Evolutionary conservation across 2,329 filamentous ascomycete species (phyloP), one percentile per base, ranked within the genome.

Genomic region (Neurospora crassa): DNA sequence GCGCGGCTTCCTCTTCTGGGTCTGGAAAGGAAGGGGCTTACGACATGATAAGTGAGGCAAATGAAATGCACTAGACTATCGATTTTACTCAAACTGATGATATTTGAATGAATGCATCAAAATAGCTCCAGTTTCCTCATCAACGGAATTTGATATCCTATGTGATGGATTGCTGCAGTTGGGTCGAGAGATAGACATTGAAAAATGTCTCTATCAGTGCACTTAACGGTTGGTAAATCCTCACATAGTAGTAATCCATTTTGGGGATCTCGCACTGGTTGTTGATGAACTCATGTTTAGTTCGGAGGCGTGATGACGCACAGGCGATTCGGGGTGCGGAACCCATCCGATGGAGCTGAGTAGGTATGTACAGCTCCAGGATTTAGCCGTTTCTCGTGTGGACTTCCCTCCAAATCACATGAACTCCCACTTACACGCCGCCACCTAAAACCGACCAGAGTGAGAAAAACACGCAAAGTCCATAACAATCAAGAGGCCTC

Each of bases 31-130:
- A 71, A 74, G 73, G 74, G 75, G 73, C 75, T 74, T 69, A 77
- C 68, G 76, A 76, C 72, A 77, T 69, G 74, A 75, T 68, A 70
- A 74, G 70, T 72, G 71, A 73, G 75, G 75, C 71, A 73, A 75
- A 76, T 76, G 75, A 75, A 70, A 75, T 70, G 53, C 53, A 63
- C 53, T 63, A 63, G 24, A 63, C 53, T 37, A 63, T 29, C 29
- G 29, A 29, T 63, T 63, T 24, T 10, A 63, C 53, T 63, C 24
- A 18, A 10, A n/a, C 24, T n/a, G 53, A 63, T 34, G 53, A 34
- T 63, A 63, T 34, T 63, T 29, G 53, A 29, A 37, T 63, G 53
- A 18, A 34, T 63, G 53, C 53, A 34, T 63, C 24, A 10, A 34
- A 16, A 37, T 34, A 10, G 4, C 16, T 63, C 24, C 24, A 63